Evolutionary conservation across 768 basidiomycete genomes (phyloP).

Genomic region (Lentinula raphanica): DNA sequence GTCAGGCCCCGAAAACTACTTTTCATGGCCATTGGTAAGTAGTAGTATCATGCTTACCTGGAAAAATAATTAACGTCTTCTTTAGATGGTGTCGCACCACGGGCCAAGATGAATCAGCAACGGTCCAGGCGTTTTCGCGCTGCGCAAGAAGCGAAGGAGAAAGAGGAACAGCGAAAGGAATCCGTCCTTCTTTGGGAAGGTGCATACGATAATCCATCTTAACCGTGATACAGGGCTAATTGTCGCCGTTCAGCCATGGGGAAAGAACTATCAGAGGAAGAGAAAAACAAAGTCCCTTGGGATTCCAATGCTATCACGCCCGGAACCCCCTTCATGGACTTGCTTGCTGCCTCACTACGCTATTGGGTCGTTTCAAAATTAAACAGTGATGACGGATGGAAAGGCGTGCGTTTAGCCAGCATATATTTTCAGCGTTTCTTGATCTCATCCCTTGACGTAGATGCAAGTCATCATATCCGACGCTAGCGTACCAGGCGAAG

Average conservation of each 20-base stretch:
- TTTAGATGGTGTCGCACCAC: conserved; percentile 91
- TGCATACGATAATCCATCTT: conserved; percentile 22
- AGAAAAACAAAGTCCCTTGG: conserved; percentile 84
- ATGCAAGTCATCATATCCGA: conserved; percentile 96
- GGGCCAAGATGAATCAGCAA: conserved; percentile 99
- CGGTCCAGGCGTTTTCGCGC: conserved; percentile 94
- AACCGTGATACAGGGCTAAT: background rate
- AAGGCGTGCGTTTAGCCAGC: conserved; percentile 52
- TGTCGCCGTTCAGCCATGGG: conserved; percentile 70
- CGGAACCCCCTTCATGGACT: conserved; percentile 96
- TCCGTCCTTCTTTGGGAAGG: conserved; percentile 85
- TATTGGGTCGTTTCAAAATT: conserved; percentile 98
- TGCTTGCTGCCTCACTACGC: conserved; percentile 80
- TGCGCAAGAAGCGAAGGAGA: conserved; percentile 91
- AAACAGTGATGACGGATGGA: conserved; percentile 95
- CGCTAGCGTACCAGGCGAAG: conserved; percentile 95
- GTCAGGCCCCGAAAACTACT: conserved; percentile 88
- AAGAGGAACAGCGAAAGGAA: conserved; percentile 82
- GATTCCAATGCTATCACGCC: conserved; percentile 99
- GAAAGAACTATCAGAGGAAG: conserved; percentile 74
- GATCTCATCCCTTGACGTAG: conserved; percentile 31
- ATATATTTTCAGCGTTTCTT: background rate
- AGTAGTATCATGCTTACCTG: background rate
- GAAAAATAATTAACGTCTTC: background rate
- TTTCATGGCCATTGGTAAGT: conserved; percentile 96